phyloP scores from a whole-genome alignment of 176 grass and related monocot genomes.

The Saccharum officinarum region DNA sequence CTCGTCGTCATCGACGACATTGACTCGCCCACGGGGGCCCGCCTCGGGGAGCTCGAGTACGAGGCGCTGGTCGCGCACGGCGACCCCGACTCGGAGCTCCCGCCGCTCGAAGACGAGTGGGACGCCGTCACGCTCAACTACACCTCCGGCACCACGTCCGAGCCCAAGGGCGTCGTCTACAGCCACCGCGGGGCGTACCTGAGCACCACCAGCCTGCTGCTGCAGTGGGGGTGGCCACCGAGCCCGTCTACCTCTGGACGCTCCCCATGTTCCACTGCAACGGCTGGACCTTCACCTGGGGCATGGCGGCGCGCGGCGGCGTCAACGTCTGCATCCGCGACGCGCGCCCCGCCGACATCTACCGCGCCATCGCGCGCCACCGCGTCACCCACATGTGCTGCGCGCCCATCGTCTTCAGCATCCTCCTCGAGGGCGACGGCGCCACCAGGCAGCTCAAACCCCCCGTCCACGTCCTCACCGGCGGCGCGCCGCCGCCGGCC shows the following conservation, averaged over 20 bases:
- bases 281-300: slow-evolving; percentile 84
- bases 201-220: slow-evolving; percentile 49
- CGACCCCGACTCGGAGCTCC: slow-evolving; percentile 2
- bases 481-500: slow-evolving; percentile 62
- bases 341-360: slow-evolving; percentile 38
- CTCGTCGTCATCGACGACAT: slow-evolving; percentile 64
- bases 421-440: slow-evolving; percentile 51
- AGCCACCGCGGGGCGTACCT: slow-evolving; percentile 73
- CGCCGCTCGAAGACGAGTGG: slow-evolving; percentile 49
- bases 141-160: slow-evolving; percentile 72
- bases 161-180: slow-evolving; percentile 71
- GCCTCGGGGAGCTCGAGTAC: slow-evolving; percentile 67
- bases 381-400: slow-evolving; percentile 75
- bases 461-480: slow-evolving; percentile 51
- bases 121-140: slow-evolving; percentile 65
- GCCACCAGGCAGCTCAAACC: not conserved
- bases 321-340: slow-evolving; percentile 68
- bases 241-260: slow-evolving; percentile 79
- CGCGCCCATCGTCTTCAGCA: slow-evolving; percentile 65
- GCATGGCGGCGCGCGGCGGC: slow-evolving; percentile 66
- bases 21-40: slow-evolving; percentile 42
- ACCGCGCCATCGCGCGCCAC: slow-evolving; percentile 51
- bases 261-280: slow-evolving; percentile 95
- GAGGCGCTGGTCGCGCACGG: slow-evolving; percentile 40
- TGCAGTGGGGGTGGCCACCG: slow-evolving; percentile 52